Percentiles rank a stretch among this genome's conserved stretches.
phyloP scores from a whole-genome alignment of 179 eudicot genomes.

The Silene coronaria region DNA sequence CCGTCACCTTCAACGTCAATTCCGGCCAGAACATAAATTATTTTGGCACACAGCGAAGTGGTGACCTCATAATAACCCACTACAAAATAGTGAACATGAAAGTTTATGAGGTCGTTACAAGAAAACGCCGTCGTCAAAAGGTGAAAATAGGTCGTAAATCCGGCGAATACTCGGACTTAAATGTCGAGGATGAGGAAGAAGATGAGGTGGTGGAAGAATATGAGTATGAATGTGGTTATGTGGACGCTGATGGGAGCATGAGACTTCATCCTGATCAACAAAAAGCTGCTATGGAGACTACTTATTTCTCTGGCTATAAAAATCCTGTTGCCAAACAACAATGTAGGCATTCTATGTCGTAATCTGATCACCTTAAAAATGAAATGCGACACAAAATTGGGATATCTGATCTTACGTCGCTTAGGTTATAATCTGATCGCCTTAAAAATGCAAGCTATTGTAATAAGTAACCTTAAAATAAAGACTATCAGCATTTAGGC shows the following conservation, averaged over 20 bases:
- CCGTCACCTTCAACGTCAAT: background rate
- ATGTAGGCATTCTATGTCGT: too few species aligned
- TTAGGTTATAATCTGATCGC: too few species aligned
- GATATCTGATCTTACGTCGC: too few species aligned
- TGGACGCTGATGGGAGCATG: background rate
- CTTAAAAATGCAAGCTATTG: too few species aligned
- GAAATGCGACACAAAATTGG: too few species aligned
- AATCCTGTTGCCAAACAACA: too few species aligned
- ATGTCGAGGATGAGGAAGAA: background rate
- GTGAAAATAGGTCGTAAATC: background rate
- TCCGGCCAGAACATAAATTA: background rate
- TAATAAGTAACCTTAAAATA: too few species aligned
- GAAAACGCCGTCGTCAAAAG: background rate
- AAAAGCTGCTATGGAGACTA: background rate
- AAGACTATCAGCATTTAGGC: too few species aligned
- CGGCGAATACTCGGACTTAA: background rate
- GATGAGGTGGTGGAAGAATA: background rate
- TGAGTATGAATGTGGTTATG: background rate
- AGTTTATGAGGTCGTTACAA: background rate
- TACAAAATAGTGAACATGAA: background rate
- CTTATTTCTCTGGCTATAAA: too few species aligned
- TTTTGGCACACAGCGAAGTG: background rate
- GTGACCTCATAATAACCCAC: background rate
- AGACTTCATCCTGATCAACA: background rate
- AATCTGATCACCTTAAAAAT: too few species aligned